Percentiles rank a stretch among this genome's conserved stretches.
Evolutionary conservation across 768 basidiomycete genomes (phyloP).

Genomic region (Basidioascus undulatus): DNA sequence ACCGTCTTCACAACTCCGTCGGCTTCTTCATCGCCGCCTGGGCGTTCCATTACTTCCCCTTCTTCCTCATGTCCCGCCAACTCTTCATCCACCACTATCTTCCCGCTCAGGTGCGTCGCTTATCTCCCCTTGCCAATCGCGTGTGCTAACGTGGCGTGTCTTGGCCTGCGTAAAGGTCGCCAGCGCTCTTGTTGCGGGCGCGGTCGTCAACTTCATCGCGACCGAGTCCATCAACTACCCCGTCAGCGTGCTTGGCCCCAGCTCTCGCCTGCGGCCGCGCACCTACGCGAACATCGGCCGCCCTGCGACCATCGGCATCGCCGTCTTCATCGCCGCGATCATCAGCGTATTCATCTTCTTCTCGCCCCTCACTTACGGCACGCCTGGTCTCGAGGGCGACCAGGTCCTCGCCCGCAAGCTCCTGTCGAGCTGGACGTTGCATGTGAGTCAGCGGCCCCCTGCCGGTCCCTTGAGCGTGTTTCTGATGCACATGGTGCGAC

Average conservation of each 20-base stretch:
- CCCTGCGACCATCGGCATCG: conserved; percentile 29
- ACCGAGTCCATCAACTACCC: conserved; percentile 84
- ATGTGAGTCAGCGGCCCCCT: too few species aligned
- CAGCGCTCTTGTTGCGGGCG: conserved; percentile 78
- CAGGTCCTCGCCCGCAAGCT: conserved; percentile 62
- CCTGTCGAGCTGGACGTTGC: conserved; percentile 75
- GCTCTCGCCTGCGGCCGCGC: conserved; percentile 29
- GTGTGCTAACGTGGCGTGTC: too few species aligned
- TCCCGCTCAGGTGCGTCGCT: too few species aligned
- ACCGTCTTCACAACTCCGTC: conserved; percentile 80
- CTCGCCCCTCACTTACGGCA: conserved; percentile 80
- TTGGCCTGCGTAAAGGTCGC: too few species aligned
- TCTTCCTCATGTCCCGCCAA: conserved; percentile 94
- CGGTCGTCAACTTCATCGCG: conserved; percentile 69
- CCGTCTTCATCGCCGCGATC: conserved; percentile 32
- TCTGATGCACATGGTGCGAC: too few species aligned
- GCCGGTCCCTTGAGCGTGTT: too few species aligned
- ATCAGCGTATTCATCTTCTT: conserved; percentile 31
- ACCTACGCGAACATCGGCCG: conserved; percentile 47
- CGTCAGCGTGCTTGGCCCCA: conserved; percentile 47
- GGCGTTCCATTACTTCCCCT: conserved; percentile 87
- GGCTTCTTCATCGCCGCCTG: conserved; percentile 90
- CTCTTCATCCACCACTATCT: too few species aligned
- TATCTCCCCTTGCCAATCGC: too few species aligned
- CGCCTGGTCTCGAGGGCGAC: conserved; percentile 71